These are phyloP conservation scores for Aspergillus steynii DNA, from an alignment of 495 filamentous ascomycete genomes.

Conservation along the genomic window DNA sequence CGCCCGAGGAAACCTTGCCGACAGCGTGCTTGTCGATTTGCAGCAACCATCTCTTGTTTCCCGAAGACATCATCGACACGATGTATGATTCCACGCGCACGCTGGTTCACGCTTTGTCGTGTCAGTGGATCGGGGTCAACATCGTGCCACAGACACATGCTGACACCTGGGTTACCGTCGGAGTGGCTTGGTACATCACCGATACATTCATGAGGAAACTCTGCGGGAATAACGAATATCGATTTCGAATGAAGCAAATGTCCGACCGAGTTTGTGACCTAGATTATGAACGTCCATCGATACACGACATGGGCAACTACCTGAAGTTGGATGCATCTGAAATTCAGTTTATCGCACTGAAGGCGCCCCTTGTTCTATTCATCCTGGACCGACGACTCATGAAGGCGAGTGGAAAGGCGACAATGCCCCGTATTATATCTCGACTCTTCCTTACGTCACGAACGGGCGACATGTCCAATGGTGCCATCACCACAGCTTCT, in stretches of 20 bases:
- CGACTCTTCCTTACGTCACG: constrained; percentile 79
- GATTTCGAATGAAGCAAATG: constrained; percentile 84
- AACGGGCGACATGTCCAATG: constrained; percentile 71
- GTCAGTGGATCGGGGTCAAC: constrained; percentile 90
- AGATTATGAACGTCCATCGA: constrained; percentile 79
- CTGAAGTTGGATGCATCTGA: constrained; percentile 79
- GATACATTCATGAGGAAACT: constrained; percentile 85
- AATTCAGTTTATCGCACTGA: constrained; percentile 85
- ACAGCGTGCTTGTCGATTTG: constrained; percentile 85
- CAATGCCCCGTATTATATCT: constrained; percentile 80
- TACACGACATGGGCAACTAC: constrained; percentile 75
- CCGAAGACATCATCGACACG: constrained; percentile 76
- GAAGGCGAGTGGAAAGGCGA: constrained; percentile 80
- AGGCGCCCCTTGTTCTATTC: constrained; percentile 88
- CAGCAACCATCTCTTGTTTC: constrained; percentile 81
- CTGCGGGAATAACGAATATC: constrained; percentile 91
- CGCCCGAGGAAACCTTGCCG: constrained; percentile 66
- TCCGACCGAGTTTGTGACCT: constrained; percentile 78
- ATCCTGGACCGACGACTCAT: constrained; percentile 88
- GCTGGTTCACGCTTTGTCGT: constrained; percentile 81
- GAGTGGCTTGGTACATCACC: constrained; percentile 90
- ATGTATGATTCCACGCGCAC: constrained; percentile 75
- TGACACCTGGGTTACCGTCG: constrained; percentile 92
- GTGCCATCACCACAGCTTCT: constrained; percentile 66
- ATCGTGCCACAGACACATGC: constrained; percentile 74